Percentiles rank a stretch among this genome's conserved stretches.
These are phyloP conservation scores for Dothistroma pini DNA, from an alignment of 2,329 filamentous ascomycete genomes.

Conservation along the genomic window DNA sequence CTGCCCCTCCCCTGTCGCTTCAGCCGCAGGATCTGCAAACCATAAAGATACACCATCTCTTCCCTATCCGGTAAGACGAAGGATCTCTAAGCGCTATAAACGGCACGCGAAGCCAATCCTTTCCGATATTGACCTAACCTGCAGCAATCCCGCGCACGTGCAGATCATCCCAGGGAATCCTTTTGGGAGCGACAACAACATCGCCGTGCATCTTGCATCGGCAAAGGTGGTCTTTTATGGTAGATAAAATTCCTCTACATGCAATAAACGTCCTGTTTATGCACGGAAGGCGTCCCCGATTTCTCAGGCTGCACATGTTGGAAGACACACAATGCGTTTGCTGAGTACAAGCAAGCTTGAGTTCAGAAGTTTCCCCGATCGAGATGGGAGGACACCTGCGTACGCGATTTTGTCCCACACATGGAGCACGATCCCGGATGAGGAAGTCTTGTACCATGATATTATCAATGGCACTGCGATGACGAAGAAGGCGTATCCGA, in stretches of 20 bases:
- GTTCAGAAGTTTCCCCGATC: conserved; percentile 6
- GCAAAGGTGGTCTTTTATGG: not conserved
- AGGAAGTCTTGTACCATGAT: conserved; percentile 19
- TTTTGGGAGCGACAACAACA: not conserved
- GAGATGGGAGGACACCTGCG: conserved; percentile 5
- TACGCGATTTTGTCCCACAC: conserved; percentile 3
- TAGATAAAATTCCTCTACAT: not conserved
- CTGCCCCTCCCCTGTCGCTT: not conserved
- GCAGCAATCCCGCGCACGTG: not conserved
- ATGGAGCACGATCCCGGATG: conserved; percentile 1
- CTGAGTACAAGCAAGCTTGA: conserved; percentile 1
- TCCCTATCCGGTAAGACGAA: not conserved
- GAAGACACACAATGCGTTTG: conserved; percentile 7
- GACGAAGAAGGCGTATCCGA: conserved; percentile 14
- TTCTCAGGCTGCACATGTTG: not conserved
- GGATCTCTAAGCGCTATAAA: not conserved
- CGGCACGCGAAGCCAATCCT: not conserved
- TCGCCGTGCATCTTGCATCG: not conserved
- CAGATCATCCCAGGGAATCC: not conserved
- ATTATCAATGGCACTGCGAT: conserved; percentile 6
- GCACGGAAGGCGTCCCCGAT: not conserved
- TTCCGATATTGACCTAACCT: not conserved
- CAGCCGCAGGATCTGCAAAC: not conserved
- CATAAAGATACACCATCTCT: not conserved
- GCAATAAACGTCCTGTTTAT: not conserved